Percentiles rank a stretch among this genome's conserved stretches.
Evolutionary conservation across 495 filamentous ascomycete genomes (phyloP).

Genomic region (Aspergillus cristatus): DNA sequence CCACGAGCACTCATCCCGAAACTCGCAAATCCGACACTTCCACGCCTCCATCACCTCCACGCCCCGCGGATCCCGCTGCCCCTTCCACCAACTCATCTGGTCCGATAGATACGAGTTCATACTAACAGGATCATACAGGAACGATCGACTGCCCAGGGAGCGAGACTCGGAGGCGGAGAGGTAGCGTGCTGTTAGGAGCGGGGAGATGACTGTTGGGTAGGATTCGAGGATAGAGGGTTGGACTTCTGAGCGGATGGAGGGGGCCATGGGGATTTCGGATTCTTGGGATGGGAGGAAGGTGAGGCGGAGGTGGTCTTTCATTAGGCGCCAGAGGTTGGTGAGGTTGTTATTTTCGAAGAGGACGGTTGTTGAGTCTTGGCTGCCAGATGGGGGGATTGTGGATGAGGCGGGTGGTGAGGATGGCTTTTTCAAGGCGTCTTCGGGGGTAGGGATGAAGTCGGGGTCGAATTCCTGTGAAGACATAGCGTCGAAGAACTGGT

Average conservation of each 20-base stretch:
- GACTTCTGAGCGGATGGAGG: slow-evolving; percentile 42
- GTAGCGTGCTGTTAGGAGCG: slow-evolving; percentile 37
- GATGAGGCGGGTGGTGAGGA: slow-evolving; percentile 13
- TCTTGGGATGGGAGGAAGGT: slow-evolving; percentile 43
- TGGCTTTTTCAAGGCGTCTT: slow-evolving; percentile 12
- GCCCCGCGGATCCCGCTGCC: slow-evolving; percentile 64
- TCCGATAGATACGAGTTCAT: slow-evolving; percentile 56
- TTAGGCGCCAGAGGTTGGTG: slow-evolving; percentile 51
- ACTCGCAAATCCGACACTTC: slow-evolving; percentile 70
- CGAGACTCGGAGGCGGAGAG: slow-evolving; percentile 28
- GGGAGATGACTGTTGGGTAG: slow-evolving; percentile 40
- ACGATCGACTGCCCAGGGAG: slow-evolving; percentile 58
- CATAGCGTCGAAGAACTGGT: slow-evolving; percentile 40
- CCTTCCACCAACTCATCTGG: slow-evolving; percentile 81
- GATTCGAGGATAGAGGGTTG: slow-evolving; percentile 46
- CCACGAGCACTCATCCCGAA: slow-evolving; percentile 53
- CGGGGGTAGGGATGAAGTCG: slow-evolving; percentile 18
- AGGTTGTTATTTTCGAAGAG: slow-evolving; percentile 54
- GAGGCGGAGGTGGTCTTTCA: slow-evolving; percentile 54
- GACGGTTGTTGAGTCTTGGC: slow-evolving; percentile 43
- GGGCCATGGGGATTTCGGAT: slow-evolving; percentile 15
- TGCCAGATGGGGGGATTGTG: slow-evolving; percentile 14
- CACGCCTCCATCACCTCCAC: slow-evolving; percentile 83
- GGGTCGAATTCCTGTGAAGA: slow-evolving; percentile 25
- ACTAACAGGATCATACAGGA: slow-evolving; percentile 54